These are phyloP conservation scores for Neurospora sp. DNA, from an alignment of 2,329 filamentous ascomycete species.

Conservation along the genomic window DNA sequence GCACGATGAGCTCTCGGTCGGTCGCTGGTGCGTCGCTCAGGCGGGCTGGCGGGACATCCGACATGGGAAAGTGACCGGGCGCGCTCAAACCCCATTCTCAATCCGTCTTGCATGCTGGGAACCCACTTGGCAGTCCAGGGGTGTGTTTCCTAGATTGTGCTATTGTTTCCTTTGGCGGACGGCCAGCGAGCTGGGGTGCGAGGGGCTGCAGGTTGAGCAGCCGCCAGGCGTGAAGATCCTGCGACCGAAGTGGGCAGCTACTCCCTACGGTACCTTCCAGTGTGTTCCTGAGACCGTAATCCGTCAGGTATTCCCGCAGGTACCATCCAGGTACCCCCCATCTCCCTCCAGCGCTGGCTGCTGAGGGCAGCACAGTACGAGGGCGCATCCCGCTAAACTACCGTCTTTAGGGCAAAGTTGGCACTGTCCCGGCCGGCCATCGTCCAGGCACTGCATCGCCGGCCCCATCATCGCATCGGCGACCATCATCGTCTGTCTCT, in stretches of 20 bases:
- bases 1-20: slow-evolving; percentile 4
- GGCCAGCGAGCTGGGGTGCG: slow-evolving; percentile 2
- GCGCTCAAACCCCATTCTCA: slow-evolving; percentile 18
- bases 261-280: background rate
- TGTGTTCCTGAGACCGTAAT: background rate
- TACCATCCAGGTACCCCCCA: background rate
- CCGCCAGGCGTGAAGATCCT: slow-evolving; percentile 11
- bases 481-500: background rate
- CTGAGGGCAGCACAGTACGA: background rate
- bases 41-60: slow-evolving; percentile 1
- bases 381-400: background rate
- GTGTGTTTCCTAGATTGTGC: slow-evolving; percentile 1
- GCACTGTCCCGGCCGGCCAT: background rate
- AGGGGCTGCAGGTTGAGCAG: slow-evolving; percentile 1
- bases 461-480: background rate
- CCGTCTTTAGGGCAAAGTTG: background rate
- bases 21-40: background rate
- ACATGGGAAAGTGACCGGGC: slow-evolving; percentile 18
- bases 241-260: slow-evolving; percentile 1
- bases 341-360: background rate
- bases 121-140: slow-evolving; percentile 5
- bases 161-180: background rate
- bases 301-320: background rate
- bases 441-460: background rate
- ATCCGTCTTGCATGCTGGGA: background rate